A percentile compares a stretch with the other conserved stretches of the same genome.
phyloP scores from a whole-genome alignment of 1,284 basidiomycete species.

The Phenoliferia sp. region DNA sequence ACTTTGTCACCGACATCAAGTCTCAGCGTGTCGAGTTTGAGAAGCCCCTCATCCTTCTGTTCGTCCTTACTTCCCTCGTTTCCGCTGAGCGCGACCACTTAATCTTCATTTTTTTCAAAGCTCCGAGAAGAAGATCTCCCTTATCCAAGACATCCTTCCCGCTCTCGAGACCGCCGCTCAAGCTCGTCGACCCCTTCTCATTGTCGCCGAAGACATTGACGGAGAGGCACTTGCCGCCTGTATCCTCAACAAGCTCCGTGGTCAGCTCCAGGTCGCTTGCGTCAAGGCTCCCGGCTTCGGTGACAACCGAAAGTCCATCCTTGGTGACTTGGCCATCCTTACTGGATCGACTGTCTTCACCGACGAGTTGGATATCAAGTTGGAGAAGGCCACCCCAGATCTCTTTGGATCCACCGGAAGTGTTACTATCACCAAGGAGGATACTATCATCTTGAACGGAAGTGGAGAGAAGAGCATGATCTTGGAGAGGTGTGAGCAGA shows the following conservation, averaged over 20 bases:
- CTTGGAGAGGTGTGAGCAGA: conserved; percentile 88
- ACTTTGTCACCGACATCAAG: conserved; percentile 99
- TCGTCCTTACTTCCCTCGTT: neutral
- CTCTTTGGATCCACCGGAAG: conserved; percentile 87
- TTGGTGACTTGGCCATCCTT: conserved; percentile 93
- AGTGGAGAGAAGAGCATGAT: conserved; percentile 81
- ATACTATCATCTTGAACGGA: conserved; percentile 94
- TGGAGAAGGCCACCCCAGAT: conserved; percentile 83
- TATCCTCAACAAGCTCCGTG: conserved; percentile 97
- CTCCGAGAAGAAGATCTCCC: conserved; percentile 96
- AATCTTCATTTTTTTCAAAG: neutral
- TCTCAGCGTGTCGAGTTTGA: conserved; percentile 94
- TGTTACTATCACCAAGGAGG: conserved; percentile 95
- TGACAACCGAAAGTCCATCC: conserved; percentile 97
- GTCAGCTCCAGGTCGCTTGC: conserved; percentile 85
- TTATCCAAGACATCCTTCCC: conserved; percentile 91
- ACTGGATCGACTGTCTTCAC: conserved; percentile 97
- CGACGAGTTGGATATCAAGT: conserved; percentile 96
- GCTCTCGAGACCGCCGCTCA: conserved; percentile 88
- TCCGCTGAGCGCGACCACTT: neutral
- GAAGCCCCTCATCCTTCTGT: conserved; percentile 84
- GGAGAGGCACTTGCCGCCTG: conserved; percentile 96
- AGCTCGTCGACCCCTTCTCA: conserved; percentile 83
- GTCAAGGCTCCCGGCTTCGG: conserved; percentile 96
- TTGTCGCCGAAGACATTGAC: conserved; percentile 96